phyloP scores from a whole-genome alignment of 2,329 filamentous ascomycete genomes.

The Pseudocercospora fuligena region DNA sequence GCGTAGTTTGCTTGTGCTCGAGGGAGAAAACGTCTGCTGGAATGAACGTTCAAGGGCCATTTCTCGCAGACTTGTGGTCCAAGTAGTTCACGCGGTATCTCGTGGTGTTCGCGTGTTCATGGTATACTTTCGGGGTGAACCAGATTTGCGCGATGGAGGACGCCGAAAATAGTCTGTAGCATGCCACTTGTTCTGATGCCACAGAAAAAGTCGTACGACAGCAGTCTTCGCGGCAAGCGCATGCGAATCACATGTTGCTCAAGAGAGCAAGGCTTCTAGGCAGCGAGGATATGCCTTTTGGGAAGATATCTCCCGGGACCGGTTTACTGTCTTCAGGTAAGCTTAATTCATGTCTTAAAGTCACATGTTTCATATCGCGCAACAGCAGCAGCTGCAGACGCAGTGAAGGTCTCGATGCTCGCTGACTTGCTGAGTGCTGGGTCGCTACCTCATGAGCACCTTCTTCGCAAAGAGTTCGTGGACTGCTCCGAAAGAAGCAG shows the following conservation, averaged over 20 bases:
- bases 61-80: no score
- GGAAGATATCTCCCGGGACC: no score
- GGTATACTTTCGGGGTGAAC: neutral
- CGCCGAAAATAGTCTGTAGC: no score
- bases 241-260: no score
- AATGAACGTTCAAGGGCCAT: neutral
- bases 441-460: neutral
- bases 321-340: neutral
- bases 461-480: no score
- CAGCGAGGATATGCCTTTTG: neutral
- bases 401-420: neutral
- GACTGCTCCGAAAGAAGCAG: neutral
- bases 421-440: neutral
- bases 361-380: neutral
- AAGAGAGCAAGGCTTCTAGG: no score
- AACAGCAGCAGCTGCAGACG: neutral
- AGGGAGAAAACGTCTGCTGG: neutral
- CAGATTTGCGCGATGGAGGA: no score
- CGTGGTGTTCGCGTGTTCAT: neutral
- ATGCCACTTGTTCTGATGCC: no score
- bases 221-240: no score
- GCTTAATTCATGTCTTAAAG: neutral
- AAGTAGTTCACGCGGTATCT: neutral
- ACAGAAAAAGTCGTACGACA: no score
- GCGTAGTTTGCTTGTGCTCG: neutral